Conservation (phyloP, 169 alveolate genomes). For the Perkinsus olseni region DNA sequence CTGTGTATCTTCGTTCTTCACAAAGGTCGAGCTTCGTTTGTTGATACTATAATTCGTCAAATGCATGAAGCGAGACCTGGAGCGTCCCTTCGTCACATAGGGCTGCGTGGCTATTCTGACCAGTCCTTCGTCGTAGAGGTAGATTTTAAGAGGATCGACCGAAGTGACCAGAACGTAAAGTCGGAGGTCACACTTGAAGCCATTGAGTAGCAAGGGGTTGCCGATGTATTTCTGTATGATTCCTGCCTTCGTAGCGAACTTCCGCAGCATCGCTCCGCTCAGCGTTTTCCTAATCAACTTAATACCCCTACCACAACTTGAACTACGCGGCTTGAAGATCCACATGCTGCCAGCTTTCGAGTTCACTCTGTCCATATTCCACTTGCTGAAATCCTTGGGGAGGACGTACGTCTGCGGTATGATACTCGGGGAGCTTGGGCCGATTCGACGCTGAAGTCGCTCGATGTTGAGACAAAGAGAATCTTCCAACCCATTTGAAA, state of each 20-base stretch:
- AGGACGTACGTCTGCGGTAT: slow-evolving; percentile 66
- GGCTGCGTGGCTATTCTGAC: slow-evolving; percentile 78
- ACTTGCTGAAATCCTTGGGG: slow-evolving; percentile 49
- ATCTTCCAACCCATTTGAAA: slow-evolving; percentile 58
- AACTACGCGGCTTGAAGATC: slow-evolving; percentile 69
- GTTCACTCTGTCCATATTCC: slow-evolving; percentile 35
- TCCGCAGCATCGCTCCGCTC: slow-evolving; percentile 7
- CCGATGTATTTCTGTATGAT: slow-evolving; percentile 77
- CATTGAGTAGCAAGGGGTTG: slow-evolving; percentile 81
- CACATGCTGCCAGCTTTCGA: slow-evolving; percentile 34
- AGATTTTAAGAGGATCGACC: slow-evolving; percentile 78
- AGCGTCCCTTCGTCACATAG: neutral
- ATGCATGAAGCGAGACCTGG: slow-evolving; percentile 62
- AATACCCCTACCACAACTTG: slow-evolving; percentile 74
- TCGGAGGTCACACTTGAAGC: slow-evolving; percentile 86
- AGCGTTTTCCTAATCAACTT: slow-evolving; percentile 19
- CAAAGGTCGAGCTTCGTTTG: slow-evolving; percentile 56
- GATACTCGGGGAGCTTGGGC: slow-evolving; percentile 48
- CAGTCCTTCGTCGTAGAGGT: slow-evolving; percentile 76
- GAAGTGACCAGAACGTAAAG: slow-evolving; percentile 76
- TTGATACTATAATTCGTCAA: slow-evolving; percentile 73
- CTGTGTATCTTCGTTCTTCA: slow-evolving; percentile 32
- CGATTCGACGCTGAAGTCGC: slow-evolving; percentile 50
- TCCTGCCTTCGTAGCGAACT: slow-evolving; percentile 45
- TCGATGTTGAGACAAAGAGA: slow-evolving; percentile 54